Base-by-base conservation (phyloP, 2,329 filamentous ascomycete genomes). In the Nakataea oryzae region DNA sequence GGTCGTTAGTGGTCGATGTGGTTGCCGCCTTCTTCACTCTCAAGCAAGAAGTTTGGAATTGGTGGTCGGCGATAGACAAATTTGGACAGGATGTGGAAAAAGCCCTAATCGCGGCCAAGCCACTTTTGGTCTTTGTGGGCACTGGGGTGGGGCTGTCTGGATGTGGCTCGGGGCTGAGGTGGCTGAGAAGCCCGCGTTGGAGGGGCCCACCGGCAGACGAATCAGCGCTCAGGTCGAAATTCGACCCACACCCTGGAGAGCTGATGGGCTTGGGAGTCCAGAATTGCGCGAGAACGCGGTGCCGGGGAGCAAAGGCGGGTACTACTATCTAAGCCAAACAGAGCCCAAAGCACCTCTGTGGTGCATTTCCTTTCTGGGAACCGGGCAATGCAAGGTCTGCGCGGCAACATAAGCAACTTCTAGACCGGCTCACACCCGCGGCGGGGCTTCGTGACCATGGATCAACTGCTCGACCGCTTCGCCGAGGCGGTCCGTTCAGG, bases 401-500 rank as follows among this genome's bases (percentile, higher is more conserved):
- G 41, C 2, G 8, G 21, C 17, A 21, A 2, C 34, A 21, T 6
- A 47, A 6, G 3, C 14, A 21, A 3, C 34, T 47, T 47, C 13
- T 47, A 47, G 14, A 47, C 7, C 14, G 34, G 14, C 34, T 47
- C 34, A 47, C 34, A 47, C 34, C 14, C 34, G 21, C 34, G 34
- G 34, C 34, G 13, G 34, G n/a, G 41, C 41, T 14, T n/a, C 17
- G 17, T n/a, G 41, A 47, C 32, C 62, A 93, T 96, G 91, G 86
- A 93, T 70, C 76, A 80, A 61, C 77, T 95, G 60, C 89, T 96
- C 69, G 77, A 80, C 55, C 85, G 90, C 64, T 96, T 96, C 72
- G 85, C 83, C 62, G 76, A 83, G 63, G 90, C 90, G 54, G 83
- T 92, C 69, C 74, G 78, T 58, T 74, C 77, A 32, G 79, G 81